Conservation (phyloP, 108 stramenopile genomes). For the Conticribra guillardii region DNA sequence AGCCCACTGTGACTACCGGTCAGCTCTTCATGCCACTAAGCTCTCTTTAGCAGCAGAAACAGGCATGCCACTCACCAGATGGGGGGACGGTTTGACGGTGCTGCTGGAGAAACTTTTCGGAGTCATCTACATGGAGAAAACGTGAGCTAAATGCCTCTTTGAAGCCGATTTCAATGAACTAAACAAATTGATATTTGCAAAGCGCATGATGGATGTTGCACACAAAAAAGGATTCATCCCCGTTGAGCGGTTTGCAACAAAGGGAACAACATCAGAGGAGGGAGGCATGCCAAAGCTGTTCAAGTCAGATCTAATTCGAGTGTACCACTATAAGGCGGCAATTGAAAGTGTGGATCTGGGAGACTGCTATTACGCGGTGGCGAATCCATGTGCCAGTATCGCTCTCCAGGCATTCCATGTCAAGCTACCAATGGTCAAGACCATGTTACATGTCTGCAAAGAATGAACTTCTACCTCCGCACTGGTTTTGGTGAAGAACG, state of each 20-base stretch:
- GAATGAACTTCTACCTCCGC: conserved; percentile 12
- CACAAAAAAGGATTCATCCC: background rate
- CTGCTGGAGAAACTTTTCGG: conserved; percentile 25
- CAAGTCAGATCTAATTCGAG: conserved; percentile 2
- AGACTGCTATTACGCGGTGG: conserved; percentile 21
- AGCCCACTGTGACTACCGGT: background rate
- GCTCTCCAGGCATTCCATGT: conserved; percentile 11
- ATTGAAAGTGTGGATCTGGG: conserved; percentile 10
- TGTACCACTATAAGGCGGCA: background rate
- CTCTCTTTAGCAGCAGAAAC: conserved; percentile 8
- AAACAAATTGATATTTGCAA: conserved; percentile 19
- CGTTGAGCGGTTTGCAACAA: conserved; percentile 4
- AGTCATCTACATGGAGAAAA: conserved; percentile 4
- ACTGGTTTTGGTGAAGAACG: conserved; percentile 1
- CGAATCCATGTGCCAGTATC: no score
- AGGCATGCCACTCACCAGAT: conserved; percentile 3
- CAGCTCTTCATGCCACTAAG: conserved; percentile 17
- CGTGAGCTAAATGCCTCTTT: conserved; percentile 13
- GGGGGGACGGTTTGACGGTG: conserved; percentile 4
- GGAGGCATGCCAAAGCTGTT: conserved; percentile 1
- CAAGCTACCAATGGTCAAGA: background rate
- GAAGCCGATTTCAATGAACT: conserved; percentile 23
- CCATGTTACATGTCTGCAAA: conserved; percentile 5
- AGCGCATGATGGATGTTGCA: conserved; percentile 10
- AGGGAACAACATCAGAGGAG: background rate